phyloP scores from a whole-genome alignment of 768 basidiomycete species.

The Tricholoma matsutake region DNA sequence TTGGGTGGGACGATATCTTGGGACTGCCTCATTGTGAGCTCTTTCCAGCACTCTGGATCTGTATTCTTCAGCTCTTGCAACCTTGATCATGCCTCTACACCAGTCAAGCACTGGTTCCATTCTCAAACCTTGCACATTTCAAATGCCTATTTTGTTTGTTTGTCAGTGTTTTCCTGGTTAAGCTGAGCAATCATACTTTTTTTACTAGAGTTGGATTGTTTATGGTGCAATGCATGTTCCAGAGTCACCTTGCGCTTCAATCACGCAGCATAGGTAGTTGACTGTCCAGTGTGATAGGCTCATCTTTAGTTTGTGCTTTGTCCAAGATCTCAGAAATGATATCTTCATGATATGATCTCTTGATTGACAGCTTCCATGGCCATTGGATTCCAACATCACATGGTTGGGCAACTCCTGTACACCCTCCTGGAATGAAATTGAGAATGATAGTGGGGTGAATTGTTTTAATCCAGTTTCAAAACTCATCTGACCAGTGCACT shows the following conservation, averaged over 20 bases:
- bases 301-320: too few species aligned
- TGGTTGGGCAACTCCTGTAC: too few species aligned
- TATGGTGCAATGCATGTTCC: neutral
- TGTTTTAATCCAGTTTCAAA: too few species aligned
- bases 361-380: too few species aligned
- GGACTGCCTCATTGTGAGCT: neutral
- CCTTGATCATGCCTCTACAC: neutral
- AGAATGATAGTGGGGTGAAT: too few species aligned
- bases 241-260: neutral
- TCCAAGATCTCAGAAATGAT: slow-evolving; percentile 15
- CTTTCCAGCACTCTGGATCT: neutral
- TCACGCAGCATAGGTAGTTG: neutral
- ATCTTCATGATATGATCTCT: too few species aligned
- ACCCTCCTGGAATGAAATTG: too few species aligned
- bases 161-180: too few species aligned
- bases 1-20: neutral
- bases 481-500: too few species aligned
- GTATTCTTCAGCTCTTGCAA: neutral
- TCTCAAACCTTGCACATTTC: neutral
- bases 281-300: neutral
- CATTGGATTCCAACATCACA: too few species aligned
- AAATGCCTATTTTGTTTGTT: neutral
- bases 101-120: slow-evolving; percentile 1
- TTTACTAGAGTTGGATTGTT: slow-evolving; percentile 1
- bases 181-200: too few species aligned